phyloP scores from a whole-genome alignment of 2,329 filamentous ascomycete species.

The Claviceps africana region DNA sequence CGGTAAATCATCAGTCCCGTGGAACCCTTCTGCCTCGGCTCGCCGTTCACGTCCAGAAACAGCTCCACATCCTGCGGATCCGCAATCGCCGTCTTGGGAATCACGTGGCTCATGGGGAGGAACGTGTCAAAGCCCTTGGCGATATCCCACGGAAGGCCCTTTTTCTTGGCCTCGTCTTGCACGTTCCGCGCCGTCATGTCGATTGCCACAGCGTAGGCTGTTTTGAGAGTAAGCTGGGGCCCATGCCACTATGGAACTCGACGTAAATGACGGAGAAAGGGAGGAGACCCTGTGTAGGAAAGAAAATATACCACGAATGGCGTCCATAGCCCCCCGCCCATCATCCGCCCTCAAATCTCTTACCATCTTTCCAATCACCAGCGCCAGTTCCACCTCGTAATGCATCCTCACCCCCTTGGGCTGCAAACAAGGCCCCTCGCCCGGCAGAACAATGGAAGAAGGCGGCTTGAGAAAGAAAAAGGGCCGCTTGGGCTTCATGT shows the following conservation, averaged over 20 bases:
- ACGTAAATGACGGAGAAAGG: not conserved
- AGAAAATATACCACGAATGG: constrained; percentile 54
- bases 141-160: constrained; percentile 86
- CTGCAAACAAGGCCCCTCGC: constrained; percentile 64
- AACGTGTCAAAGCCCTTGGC: constrained; percentile 98
- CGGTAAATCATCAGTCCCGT: constrained; percentile 91
- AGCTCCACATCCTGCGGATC: constrained; percentile 83
- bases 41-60: constrained; percentile 70
- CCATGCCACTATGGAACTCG: not conserved
- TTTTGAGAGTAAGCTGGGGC: no score
- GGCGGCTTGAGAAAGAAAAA: constrained; percentile 99
- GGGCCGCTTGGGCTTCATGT: constrained; percentile 74
- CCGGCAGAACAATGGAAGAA: constrained; percentile 68
- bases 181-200: constrained; percentile 96
- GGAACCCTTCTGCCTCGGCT: constrained; percentile 67
- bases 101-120: constrained; percentile 69
- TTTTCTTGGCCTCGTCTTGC: constrained; percentile 93
- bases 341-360: constrained; percentile 65
- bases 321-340: constrained; percentile 59
- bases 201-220: constrained; percentile 79
- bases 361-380: constrained; percentile 73
- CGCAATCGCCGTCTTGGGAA: constrained; percentile 64
- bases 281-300: not conserved
- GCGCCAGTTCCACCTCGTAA: constrained; percentile 87
- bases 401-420: constrained; percentile 76